Conservation (phyloP, 2,329 filamentous ascomycete genomes). For the Pseudocercospora ulei region DNA sequence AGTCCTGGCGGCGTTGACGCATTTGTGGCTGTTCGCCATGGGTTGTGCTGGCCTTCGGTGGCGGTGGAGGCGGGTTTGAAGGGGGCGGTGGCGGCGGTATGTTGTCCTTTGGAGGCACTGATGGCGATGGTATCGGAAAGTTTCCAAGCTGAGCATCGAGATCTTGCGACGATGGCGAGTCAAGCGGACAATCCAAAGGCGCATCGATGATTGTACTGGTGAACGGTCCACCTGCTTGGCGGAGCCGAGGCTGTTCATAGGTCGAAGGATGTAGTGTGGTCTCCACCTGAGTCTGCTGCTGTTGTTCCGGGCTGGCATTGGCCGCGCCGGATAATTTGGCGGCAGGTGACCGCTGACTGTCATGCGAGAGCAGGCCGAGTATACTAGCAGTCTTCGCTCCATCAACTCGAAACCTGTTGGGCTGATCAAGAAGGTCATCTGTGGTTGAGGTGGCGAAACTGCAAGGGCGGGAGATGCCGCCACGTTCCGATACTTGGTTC, state of each 20-base stretch:
- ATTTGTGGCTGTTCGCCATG: constrained; percentile 7
- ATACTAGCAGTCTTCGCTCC: constrained; percentile 28
- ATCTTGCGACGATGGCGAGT: constrained; percentile 11
- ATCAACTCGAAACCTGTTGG: constrained; percentile 21
- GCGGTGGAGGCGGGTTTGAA: not conserved
- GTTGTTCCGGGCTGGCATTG: constrained; percentile 1
- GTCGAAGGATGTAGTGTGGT: constrained; percentile 1
- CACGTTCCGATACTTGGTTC: not conserved
- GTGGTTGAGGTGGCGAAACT: not conserved
- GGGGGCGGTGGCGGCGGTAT: not conserved
- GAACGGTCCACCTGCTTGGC: not conserved
- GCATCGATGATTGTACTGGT: not conserved
- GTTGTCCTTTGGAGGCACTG: constrained; percentile 3
- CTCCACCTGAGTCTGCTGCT: constrained; percentile 2
- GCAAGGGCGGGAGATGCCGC: constrained; percentile 1
- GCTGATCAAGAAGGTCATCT: constrained; percentile 11
- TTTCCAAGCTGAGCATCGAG: constrained; percentile 20
- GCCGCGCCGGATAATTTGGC: constrained; percentile 7
- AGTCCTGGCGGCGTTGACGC: constrained; percentile 15
- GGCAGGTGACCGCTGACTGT: constrained; percentile 8
- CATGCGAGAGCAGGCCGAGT: constrained; percentile 21
- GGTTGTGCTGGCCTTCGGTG: constrained; percentile 3
- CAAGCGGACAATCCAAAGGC: constrained; percentile 1
- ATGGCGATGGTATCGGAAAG: constrained; percentile 17
- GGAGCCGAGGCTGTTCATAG: not conserved